Percentiles rank a stretch among this genome's conserved stretches.
Conservation (phyloP, 805 yeast species). For the Candida orba region DNA sequence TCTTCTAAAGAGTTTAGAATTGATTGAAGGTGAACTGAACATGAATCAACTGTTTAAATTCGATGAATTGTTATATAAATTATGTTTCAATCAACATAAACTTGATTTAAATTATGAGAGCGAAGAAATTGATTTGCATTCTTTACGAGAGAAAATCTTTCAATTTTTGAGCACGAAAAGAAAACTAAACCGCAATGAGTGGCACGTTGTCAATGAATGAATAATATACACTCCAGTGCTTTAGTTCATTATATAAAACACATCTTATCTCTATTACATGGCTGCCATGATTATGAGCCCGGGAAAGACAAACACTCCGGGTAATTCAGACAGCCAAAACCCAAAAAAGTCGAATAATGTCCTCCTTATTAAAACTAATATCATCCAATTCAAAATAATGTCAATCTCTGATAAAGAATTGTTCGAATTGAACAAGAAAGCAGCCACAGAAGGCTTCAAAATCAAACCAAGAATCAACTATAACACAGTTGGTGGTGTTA, state of each 20-base stretch:
- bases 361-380: background rate
- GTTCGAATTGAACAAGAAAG: constrained; percentile 78
- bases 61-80: constrained; percentile 19
- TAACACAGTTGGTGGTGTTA: constrained; percentile 97
- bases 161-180: constrained; percentile 4
- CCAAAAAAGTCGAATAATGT: constrained; percentile 7
- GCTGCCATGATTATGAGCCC: background rate
- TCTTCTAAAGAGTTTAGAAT: constrained; percentile 10
- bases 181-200: constrained; percentile 17
- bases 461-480: constrained; percentile 87
- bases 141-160: background rate
- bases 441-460: constrained; percentile 86
- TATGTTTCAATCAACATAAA: constrained; percentile 16
- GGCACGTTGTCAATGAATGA: constrained; percentile 19
- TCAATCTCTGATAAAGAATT: constrained; percentile 32
- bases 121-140: no score
- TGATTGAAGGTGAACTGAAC: constrained; percentile 4
- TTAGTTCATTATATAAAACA: no score
- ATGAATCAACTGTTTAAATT: constrained; percentile 13
- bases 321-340: background rate
- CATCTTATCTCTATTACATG: background rate
- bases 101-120: background rate
- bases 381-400: constrained; percentile 7
- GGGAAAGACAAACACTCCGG: background rate
- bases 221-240: background rate